These are phyloP conservation scores for Arbutus unedo DNA, from an alignment of 148 eudicot genomes.

Conservation along the genomic window DNA sequence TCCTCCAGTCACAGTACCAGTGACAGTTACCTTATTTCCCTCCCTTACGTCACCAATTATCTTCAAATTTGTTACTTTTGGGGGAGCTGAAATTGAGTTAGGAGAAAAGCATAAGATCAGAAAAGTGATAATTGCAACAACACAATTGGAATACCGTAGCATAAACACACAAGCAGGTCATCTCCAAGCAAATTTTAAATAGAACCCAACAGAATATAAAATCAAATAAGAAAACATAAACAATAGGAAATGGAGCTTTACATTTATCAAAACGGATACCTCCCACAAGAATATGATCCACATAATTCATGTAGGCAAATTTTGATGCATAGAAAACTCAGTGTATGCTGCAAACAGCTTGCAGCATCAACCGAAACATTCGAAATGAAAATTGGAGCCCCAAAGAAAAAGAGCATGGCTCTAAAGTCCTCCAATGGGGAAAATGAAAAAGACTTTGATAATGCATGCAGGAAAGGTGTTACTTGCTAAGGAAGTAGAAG, in stretches of 20 bases:
- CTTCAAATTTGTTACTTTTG: slow-evolving; percentile 69
- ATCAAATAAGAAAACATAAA: neutral
- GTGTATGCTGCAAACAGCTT: neutral
- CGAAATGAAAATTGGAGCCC: neutral
- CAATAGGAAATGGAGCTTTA: slow-evolving; percentile 2
- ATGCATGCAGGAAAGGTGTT: neutral
- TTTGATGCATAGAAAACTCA: neutral
- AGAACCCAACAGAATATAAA: neutral
- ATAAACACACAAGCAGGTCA: neutral
- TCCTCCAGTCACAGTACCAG: slow-evolving; percentile 89
- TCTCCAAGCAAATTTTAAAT: neutral
- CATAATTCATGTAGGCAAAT: neutral
- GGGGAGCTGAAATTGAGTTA: slow-evolving; percentile 70
- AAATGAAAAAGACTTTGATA: neutral
- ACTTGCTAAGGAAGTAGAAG: neutral
- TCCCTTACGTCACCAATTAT: slow-evolving; percentile 83
- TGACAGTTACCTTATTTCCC: slow-evolving; percentile 88
- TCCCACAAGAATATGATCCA: neutral
- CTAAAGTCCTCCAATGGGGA: neutral
- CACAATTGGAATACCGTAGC: neutral
- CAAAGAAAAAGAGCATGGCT: neutral
- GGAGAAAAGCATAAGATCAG: slow-evolving; percentile 5
- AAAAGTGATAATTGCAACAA: neutral
- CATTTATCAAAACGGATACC: neutral
- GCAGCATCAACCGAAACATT: neutral